A percentile compares a stretch with the other conserved stretches of the same genome.
These are phyloP conservation scores for Hypocrella siamensis DNA, from an alignment of 2,329 filamentous ascomycete genomes.

Conservation along the genomic window DNA sequence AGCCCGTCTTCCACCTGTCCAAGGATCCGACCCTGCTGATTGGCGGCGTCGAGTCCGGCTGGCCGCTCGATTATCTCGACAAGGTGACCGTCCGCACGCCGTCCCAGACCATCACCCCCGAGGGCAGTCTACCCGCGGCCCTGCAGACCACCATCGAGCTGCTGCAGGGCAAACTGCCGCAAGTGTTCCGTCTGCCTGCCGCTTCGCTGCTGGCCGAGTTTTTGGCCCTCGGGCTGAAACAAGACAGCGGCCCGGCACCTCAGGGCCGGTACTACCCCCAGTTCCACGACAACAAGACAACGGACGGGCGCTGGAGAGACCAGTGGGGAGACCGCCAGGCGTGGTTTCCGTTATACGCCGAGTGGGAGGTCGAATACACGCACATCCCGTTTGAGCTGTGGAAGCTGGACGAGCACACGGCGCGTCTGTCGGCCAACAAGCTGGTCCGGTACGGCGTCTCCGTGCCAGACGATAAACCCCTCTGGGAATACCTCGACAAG, in stretches of 20 bases:
- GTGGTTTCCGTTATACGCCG: constrained; percentile 24
- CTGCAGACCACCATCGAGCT: not conserved
- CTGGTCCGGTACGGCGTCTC: constrained; percentile 3
- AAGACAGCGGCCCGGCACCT: not conserved
- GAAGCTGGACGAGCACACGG: constrained; percentile 12
- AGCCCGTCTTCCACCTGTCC: constrained; percentile 11
- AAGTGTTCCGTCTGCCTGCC: constrained; percentile 1
- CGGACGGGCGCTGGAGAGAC: constrained; percentile 10
- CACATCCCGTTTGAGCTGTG: constrained; percentile 19
- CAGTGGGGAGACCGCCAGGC: constrained; percentile 18
- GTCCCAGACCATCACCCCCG: not conserved
- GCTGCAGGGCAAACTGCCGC: not conserved
- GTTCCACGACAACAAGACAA: constrained; percentile 4
- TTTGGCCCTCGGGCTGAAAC: not conserved
- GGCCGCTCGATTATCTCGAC: constrained; percentile 20
- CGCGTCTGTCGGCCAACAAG: constrained; percentile 4
- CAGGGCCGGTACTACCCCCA: constrained; percentile 3
- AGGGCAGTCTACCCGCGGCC: not conserved
- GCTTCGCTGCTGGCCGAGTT: constrained; percentile 1
- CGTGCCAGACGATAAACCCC: not conserved
- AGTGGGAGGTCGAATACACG: constrained; percentile 27
- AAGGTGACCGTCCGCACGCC: constrained; percentile 3
- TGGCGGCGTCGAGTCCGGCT: constrained; percentile 19
- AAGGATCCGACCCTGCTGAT: constrained; percentile 23
- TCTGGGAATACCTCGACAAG: not conserved